A percentile compares a stretch with the other conserved stretches of the same genome.
Evolutionary conservation across 192 early-diverging fungal genomes (phyloP).

Genomic region (Martensiomyces pterosporus): DNA sequence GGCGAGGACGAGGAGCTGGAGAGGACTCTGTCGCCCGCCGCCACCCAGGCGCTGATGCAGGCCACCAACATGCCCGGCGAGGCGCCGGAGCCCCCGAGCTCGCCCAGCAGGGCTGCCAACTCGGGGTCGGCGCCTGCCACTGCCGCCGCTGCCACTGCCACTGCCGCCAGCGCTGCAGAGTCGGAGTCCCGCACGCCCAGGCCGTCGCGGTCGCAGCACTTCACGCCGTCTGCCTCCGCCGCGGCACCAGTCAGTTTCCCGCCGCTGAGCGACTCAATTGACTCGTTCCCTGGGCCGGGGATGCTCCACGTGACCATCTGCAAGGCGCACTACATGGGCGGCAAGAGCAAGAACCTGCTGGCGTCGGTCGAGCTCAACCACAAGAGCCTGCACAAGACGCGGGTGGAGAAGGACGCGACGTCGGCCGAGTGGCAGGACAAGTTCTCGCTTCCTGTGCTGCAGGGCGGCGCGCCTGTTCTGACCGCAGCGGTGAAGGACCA

Average conservation of each 20-base stretch:
- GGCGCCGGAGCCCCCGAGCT: background rate
- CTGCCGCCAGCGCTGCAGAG: background rate
- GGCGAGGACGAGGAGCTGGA: background rate
- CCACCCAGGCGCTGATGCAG: slow-evolving; percentile 16
- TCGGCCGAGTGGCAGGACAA: slow-evolving; percentile 20
- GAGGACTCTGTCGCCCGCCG: slow-evolving; percentile 25
- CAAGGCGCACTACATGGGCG: slow-evolving; percentile 1
- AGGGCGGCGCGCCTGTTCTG: slow-evolving; percentile 31
- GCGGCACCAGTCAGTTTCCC: slow-evolving; percentile 8
- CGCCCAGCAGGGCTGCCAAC: background rate
- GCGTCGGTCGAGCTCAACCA: slow-evolving; percentile 38
- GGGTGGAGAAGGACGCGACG: slow-evolving; percentile 34
- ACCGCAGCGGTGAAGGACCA: slow-evolving; percentile 38
- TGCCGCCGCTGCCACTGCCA: background rate
- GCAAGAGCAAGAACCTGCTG: slow-evolving; percentile 23
- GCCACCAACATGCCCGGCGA: slow-evolving; percentile 40
- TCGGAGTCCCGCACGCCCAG: background rate
- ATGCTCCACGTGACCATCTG: slow-evolving; percentile 23
- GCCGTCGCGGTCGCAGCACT: background rate
- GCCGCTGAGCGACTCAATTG: slow-evolving; percentile 25
- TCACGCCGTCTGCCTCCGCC: too few species aligned
- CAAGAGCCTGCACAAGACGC: slow-evolving; percentile 47
- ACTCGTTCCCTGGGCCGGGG: slow-evolving; percentile 29
- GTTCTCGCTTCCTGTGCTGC: slow-evolving; percentile 36
- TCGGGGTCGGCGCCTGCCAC: slow-evolving; percentile 3